These are phyloP conservation scores for Umbelopsis vinacea DNA, from an alignment of 192 early-diverging fungal genomes.

Conservation along the genomic window DNA sequence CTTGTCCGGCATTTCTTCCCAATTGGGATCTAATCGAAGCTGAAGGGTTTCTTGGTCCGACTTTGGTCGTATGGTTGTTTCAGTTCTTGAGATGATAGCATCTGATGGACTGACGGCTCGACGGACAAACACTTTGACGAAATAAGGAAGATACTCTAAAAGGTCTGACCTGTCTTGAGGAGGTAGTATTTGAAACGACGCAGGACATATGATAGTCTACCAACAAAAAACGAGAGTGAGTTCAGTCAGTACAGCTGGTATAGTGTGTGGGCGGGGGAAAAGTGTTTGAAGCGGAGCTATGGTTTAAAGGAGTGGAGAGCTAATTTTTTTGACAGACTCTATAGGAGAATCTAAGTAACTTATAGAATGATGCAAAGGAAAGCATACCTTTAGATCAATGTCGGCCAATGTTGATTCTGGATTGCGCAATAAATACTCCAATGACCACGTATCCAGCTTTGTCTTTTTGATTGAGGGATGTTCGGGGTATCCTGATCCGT, in stretches of 20 bases:
- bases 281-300: conserved; percentile 14
- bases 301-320: background rate
- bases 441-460: conserved; percentile 18
- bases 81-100: conserved; percentile 2
- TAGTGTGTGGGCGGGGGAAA: background rate
- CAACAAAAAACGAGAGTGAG: background rate
- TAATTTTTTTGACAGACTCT: conserved; percentile 9
- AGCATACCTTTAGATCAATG: conserved; percentile 7
- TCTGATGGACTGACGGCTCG: conserved; percentile 12
- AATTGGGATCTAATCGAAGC: conserved; percentile 8
- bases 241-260: too few relatives aligned
- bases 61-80: conserved; percentile 9
- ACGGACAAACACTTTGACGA: conserved; percentile 15
- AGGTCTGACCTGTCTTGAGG: conserved; percentile 7
- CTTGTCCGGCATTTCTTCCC: conserved; percentile 14
- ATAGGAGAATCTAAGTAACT: background rate
- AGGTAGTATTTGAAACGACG: conserved; percentile 3
- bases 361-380: background rate
- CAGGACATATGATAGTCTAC: conserved; percentile 16
- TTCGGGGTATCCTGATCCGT: conserved; percentile 4
- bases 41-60: conserved; percentile 18
- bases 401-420: conserved; percentile 1
- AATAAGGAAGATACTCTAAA: conserved; percentile 15
- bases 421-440: conserved; percentile 22
- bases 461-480: background rate